Percentiles rank a stretch among this genome's conserved stretches.
phyloP scores from a whole-genome alignment of 2,329 filamentous ascomycete genomes.

The Calycina marina region DNA sequence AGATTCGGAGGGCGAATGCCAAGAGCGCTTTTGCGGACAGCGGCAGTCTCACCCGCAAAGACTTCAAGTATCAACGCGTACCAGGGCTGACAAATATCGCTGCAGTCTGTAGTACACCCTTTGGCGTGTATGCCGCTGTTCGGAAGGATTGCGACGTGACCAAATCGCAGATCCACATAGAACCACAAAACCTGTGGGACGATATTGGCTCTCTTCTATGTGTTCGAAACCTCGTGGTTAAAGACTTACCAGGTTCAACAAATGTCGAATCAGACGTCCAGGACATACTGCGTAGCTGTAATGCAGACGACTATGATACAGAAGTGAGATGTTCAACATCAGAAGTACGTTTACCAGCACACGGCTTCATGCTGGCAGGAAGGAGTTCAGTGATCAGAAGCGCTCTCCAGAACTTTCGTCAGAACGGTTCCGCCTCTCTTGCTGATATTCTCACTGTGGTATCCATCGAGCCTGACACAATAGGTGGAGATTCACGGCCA shows the following conservation, averaged over 20 bases:
- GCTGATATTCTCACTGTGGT: slow-evolving; percentile 46
- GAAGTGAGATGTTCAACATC: slow-evolving; percentile 45
- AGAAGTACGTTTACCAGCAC: slow-evolving; percentile 60
- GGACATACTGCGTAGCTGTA: slow-evolving; percentile 31
- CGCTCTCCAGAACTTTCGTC: slow-evolving; percentile 42
- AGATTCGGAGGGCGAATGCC: slow-evolving; percentile 67
- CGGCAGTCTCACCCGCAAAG: slow-evolving; percentile 54
- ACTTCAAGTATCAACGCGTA: slow-evolving; percentile 90
- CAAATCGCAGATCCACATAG: slow-evolving; percentile 51
- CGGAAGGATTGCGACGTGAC: slow-evolving; percentile 76
- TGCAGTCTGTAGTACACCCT: slow-evolving; percentile 73
- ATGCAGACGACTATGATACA: slow-evolving; percentile 23
- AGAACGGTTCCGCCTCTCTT: slow-evolving; percentile 37
- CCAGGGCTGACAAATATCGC: slow-evolving; percentile 76
- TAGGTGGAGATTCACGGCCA: not conserved
- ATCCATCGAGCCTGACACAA: slow-evolving; percentile 5
- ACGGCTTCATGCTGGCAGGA: slow-evolving; percentile 65
- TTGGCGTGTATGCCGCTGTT: slow-evolving; percentile 79
- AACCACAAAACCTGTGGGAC: slow-evolving; percentile 55
- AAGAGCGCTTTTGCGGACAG: slow-evolving; percentile 43
- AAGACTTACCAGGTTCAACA: slow-evolving; percentile 34
- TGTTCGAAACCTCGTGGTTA: slow-evolving; percentile 32
- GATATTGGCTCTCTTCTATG: slow-evolving; percentile 58
- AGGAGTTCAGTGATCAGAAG: slow-evolving; percentile 56
- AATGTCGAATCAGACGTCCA: slow-evolving; percentile 50